Percentiles rank a stretch among this genome's conserved stretches.
These are phyloP conservation scores for Bonia amplexicaulis DNA, from an alignment of 176 grass and related monocot species.

Conservation along the genomic window DNA sequence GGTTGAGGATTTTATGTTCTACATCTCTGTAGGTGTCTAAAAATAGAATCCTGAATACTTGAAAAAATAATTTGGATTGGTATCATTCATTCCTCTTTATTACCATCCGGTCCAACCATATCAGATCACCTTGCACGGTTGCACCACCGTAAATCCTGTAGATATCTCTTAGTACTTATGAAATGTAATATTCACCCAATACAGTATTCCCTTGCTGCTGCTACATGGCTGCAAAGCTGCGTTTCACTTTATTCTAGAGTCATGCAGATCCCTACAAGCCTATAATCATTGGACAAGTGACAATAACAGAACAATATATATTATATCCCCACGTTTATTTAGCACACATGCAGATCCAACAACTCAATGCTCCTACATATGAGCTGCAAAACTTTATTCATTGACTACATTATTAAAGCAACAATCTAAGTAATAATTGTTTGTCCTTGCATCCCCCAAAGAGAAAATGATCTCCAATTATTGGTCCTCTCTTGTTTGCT, in stretches of 20 bases:
- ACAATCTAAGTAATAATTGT: not conserved
- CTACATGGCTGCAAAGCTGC: no score
- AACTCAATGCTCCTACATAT: not conserved
- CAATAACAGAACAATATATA: not conserved
- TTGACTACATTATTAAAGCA: constrained; percentile 20
- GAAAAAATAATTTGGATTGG: accelerated
- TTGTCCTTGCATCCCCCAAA: constrained; percentile 4
- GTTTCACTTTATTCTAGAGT: no score
- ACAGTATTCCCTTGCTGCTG: no score
- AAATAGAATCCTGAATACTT: no score
- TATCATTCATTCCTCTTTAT: no score
- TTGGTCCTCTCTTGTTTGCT: not conserved
- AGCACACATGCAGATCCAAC: constrained; percentile 26
- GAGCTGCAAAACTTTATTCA: constrained; percentile 21
- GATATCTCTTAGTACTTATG: not conserved
- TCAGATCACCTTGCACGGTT: not conserved
- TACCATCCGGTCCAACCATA: no score
- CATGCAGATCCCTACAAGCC: not conserved
- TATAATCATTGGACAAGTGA: not conserved
- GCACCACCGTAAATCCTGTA: not conserved
- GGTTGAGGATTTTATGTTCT: no score
- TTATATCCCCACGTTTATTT: constrained; percentile 26
- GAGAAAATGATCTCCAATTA: constrained; percentile 11
- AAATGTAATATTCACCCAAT: not conserved
- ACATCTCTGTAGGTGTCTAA: no score